Percentiles rank a stretch among this genome's conserved stretches.
Evolutionary conservation across 805 yeast genomes (phyloP).

Genomic region (Candida sphagnicola): DNA sequence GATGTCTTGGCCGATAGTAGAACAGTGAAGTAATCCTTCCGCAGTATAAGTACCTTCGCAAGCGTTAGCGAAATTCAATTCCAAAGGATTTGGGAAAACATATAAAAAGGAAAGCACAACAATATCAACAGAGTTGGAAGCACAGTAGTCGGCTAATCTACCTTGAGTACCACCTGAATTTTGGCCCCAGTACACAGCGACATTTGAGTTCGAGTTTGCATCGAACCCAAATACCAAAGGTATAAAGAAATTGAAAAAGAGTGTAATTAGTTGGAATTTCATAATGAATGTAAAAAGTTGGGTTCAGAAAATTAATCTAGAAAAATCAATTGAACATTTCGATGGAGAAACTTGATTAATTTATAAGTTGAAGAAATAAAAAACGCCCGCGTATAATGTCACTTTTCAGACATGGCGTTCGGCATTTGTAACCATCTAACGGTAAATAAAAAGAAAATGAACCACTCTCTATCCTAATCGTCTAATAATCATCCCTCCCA

Average conservation of each 20-base stretch:
- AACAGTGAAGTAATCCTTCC: constrained; percentile 42
- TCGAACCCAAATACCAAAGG: constrained; percentile 7
- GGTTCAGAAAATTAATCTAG: not conserved
- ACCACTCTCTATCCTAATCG: too few species aligned
- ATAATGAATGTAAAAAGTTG: constrained; percentile 3
- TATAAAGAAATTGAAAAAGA: constrained; percentile 4
- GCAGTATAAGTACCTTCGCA: constrained; percentile 33
- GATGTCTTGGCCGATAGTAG: constrained; percentile 55
- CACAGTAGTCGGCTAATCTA: constrained; percentile 51
- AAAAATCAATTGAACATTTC: not conserved
- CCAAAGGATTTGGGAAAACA: constrained; percentile 44
- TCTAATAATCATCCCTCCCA: too few species aligned
- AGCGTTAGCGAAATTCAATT: constrained; percentile 46
- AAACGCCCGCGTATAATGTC: not conserved
- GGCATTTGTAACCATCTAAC: not conserved
- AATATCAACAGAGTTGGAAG: constrained; percentile 64
- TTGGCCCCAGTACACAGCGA: constrained; percentile 30
- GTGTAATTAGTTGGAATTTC: not conserved
- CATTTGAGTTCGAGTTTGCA: constrained; percentile 15
- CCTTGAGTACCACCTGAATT: constrained; percentile 32
- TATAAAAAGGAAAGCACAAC: constrained; percentile 67
- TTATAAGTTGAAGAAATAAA: not conserved
- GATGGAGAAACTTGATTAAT: not conserved
- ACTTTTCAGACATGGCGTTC: not conserved
- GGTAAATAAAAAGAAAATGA: too few species aligned